Percentiles rank a stretch among this genome's conserved stretches.
These are phyloP conservation scores for Abrus precatorius DNA, from an alignment of 306 rosid species.

Conservation along the genomic window DNA sequence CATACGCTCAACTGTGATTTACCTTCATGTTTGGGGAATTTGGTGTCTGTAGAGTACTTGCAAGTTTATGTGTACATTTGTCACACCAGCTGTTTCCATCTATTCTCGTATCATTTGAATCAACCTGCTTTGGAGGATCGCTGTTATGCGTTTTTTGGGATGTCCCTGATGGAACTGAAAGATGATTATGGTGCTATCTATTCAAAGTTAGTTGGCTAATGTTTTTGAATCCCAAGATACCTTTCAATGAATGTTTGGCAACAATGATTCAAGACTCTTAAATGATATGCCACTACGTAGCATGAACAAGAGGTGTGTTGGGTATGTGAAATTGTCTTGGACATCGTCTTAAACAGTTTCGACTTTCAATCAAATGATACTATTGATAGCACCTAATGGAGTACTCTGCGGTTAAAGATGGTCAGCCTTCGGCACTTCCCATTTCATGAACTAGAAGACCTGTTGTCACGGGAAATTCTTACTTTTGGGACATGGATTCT, in stretches of 20 bases:
- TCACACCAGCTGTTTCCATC: conserved; percentile 28
- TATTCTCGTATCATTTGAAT: conserved; percentile 31
- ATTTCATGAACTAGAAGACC: conserved; percentile 1
- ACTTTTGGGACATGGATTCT: not conserved
- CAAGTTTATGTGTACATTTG: conserved; percentile 42
- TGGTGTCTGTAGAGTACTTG: conserved; percentile 27
- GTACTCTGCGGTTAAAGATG: not conserved
- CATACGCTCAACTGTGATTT: conserved; percentile 3
- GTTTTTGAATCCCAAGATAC: not conserved
- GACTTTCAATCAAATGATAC: not conserved
- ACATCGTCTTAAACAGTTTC: not conserved
- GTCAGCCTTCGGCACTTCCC: conserved; percentile 3
- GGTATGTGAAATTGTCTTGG: not conserved
- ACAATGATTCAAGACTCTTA: not conserved
- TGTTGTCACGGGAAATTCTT: not conserved
- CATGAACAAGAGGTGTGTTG: not conserved
- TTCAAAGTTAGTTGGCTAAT: conserved; percentile 26
- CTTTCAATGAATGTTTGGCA: conserved; percentile 22
- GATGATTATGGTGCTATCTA: conserved; percentile 17
- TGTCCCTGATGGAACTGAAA: conserved; percentile 17
- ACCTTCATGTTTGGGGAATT: conserved; percentile 24
- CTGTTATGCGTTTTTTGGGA: not conserved
- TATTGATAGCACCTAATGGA: not conserved
- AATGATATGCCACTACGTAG: not conserved
- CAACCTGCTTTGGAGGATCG: conserved; percentile 37